Evolutionary conservation across 2,329 filamentous ascomycete genomes (phyloP).

Genomic region (Fusarium marasasianum): DNA sequence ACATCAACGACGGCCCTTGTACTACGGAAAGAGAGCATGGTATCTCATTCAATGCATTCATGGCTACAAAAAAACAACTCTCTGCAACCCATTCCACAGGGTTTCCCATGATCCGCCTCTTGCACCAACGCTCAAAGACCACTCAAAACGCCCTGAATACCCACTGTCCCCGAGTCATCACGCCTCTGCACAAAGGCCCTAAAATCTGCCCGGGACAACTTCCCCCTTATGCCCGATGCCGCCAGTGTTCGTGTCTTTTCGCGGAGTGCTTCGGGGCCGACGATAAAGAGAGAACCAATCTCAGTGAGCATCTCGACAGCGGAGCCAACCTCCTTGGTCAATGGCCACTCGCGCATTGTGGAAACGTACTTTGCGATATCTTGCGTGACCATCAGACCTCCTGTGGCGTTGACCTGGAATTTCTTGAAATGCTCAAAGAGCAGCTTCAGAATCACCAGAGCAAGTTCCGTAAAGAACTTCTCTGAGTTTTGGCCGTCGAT

Average conservation of each 20-base stretch:
- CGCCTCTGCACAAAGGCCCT: constrained; percentile 85
- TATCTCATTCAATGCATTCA: constrained; percentile 37
- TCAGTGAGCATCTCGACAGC: constrained; percentile 88
- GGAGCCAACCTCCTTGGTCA: constrained; percentile 72
- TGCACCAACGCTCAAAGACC: constrained; percentile 54
- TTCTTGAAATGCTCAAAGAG: constrained; percentile 95
- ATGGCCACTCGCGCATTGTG: constrained; percentile 83
- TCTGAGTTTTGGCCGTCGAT: constrained; percentile 87
- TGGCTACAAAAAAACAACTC: constrained; percentile 23
- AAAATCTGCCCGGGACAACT: constrained; percentile 74
- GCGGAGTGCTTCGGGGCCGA: constrained; percentile 80
- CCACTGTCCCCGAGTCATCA: constrained; percentile 83
- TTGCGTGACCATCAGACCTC: constrained; percentile 93
- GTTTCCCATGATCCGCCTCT: constrained; percentile 9
- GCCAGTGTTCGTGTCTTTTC: constrained; percentile 73
- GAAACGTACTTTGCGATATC: constrained; percentile 95
- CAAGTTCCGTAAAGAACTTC: constrained; percentile 84
- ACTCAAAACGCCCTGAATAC: constrained; percentile 84
- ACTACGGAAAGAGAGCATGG: constrained; percentile 24
- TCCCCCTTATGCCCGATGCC: constrained; percentile 58
- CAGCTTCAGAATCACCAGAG: constrained; percentile 77
- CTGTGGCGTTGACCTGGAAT: constrained; percentile 91
- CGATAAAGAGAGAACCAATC: constrained; percentile 95
- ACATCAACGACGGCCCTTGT: background rate
- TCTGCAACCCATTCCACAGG: constrained; percentile 16